Evolutionary conservation across 2,329 filamentous ascomycete species (phyloP).

Genomic region (Pseudocercospora ulei): DNA sequence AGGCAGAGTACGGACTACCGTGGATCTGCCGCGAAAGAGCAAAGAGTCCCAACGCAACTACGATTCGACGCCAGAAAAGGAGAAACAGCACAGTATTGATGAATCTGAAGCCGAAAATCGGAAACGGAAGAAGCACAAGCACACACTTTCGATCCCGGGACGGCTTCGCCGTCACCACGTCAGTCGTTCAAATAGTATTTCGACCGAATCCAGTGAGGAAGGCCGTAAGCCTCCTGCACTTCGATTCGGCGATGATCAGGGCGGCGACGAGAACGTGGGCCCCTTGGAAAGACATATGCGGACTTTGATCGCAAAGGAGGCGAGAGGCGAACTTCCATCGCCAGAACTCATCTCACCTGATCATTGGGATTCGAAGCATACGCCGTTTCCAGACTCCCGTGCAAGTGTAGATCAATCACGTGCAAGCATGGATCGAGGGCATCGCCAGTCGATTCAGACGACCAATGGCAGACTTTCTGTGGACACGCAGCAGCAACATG

Average conservation of each 20-base stretch:
- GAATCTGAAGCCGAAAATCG: slow-evolving; percentile 18
- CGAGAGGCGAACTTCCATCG: slow-evolving; percentile 33
- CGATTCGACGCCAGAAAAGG: slow-evolving; percentile 10
- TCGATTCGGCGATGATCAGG: slow-evolving; percentile 39
- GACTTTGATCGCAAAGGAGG: slow-evolving; percentile 39
- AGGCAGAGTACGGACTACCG: slow-evolving; percentile 16
- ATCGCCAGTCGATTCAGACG: slow-evolving; percentile 11
- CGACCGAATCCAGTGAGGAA: slow-evolving; percentile 28
- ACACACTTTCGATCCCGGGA: slow-evolving; percentile 21
- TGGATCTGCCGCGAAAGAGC: slow-evolving; percentile 24
- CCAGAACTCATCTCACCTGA: slow-evolving; percentile 38
- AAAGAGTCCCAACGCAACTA: slow-evolving; percentile 18
- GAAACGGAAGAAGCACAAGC: slow-evolving; percentile 12
- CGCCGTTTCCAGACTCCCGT: slow-evolving; percentile 20
- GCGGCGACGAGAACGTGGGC: slow-evolving; percentile 39
- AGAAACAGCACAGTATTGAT: slow-evolving; percentile 10
- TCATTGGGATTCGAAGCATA: slow-evolving; percentile 31
- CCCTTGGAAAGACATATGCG: slow-evolving; percentile 42
- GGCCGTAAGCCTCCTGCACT: slow-evolving; percentile 38
- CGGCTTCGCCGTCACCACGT: slow-evolving; percentile 23
- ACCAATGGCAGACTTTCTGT: slow-evolving; percentile 22
- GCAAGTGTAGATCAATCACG: slow-evolving; percentile 10
- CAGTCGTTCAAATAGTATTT: slow-evolving; percentile 25
- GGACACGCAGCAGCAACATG: slow-evolving; percentile 15
- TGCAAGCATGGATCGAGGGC: slow-evolving; percentile 2